Base-by-base conservation (phyloP, 345 rosid species). In the Arabidopsis arenosa region DNA sequence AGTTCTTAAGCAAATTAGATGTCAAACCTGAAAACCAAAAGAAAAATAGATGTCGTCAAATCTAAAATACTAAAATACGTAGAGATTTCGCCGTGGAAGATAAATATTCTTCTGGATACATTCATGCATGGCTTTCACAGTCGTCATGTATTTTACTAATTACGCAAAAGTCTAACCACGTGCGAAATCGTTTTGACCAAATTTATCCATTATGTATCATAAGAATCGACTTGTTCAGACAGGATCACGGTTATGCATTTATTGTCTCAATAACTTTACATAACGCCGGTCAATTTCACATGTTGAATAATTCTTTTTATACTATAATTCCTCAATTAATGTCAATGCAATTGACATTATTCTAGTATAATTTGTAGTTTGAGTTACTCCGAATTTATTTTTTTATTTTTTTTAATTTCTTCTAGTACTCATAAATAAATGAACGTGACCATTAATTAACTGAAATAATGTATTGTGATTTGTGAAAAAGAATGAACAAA, bases 101-200 rank as follows among this genome's bases (percentile, higher is more conserved):
- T 11, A 40, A 23, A 23, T 63, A 30, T 39, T 35, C 2, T 21
- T 58, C 8, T 47, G 5, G 37, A 32, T 5, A 4, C 1, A 23
- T 2, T 0, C 0, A 32, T 14, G n/a, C 11, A 37, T 61, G 30
- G 35, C 35, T 63, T 30, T 53, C 56, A 52, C 26, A 63, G 41
- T 63, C 70, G 36, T 63, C 62, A 73, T 64, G 28, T 35, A 23
- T 1, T 39, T 40, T 35, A 44, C 32, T 21, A 9, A 44, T 21
- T 64, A 74, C 32, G 5, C 64, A 55, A 1, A 74, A 47, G 66
- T 55, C 71, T 18, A 75, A 14, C 52, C 66, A 75, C 78, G 58
- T 65, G 66, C 58, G 49, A 74, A 41, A 43, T 33, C 40, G 18
- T 65, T 54, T 47, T 45, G 72, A 47, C 59, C 49, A 63, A 44